Evolutionary conservation across 2,329 filamentous ascomycete genomes (phyloP), one percentile per base, ranked within the genome.

Genomic region (Trichocomaceae sp.): DNA sequence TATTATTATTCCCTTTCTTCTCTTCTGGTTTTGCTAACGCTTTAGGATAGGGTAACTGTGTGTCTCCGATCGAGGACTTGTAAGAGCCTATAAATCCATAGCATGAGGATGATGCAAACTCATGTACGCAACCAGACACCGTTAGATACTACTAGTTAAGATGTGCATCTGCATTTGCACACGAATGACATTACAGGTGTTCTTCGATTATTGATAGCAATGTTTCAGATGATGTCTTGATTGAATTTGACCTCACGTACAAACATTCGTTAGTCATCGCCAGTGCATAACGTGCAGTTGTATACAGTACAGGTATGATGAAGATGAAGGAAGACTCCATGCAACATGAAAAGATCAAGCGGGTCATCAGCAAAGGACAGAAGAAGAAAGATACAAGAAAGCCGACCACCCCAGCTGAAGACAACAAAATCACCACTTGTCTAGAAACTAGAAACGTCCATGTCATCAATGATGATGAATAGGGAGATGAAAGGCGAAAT

Each of bases 311-410:
- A 52, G 35, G 31, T 15, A 15, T 22, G 45, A 39, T 17, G 22
- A 46, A 10, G 39, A 42, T 23, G 26, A 52, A 46, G 41, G n/a
- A 33, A 47, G 39, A 53, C 51, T 53, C 51, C 51, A 53, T 53
- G 51, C 51, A 53, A 22, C 33, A 26, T 41, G 50, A 46, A 49
- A 17, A 49, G 26, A 17, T 23, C 50, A 26, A 22, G 20, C 17
- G 15, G 29, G 35, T 39, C 31, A 19, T 35, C 49, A 44, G 26
- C 37, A 33, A 19, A n/a, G 29, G 9, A 33, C 17, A 47, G 31
- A 47, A 47, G 51, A 47, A 53, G 17, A 47, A 42, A 42, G 8
- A 29, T 29, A 29, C 7, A 29, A 29, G 7, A 29, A 5, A 29
- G 26, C n/a, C n/a, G n/a, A n/a, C n/a, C n/a, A n/a, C n/a, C n/a